A percentile compares a stretch with the other conserved stretches of the same genome.
These are phyloP conservation scores for Babesia caballi DNA, from an alignment of 169 alveolate species.

Conservation along the genomic window DNA sequence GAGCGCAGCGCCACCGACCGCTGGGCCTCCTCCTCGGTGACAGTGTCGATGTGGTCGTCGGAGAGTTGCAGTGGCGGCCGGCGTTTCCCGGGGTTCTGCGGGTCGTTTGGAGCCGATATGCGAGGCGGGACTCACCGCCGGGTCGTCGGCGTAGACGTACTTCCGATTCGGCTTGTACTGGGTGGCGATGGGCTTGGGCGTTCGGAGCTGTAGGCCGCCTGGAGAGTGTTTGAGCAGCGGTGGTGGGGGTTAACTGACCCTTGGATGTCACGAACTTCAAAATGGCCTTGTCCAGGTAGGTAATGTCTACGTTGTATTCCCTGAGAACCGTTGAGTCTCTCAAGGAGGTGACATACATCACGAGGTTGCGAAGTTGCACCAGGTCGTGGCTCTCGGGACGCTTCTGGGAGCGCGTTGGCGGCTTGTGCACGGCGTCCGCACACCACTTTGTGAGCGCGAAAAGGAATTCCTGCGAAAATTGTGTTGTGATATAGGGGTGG, in stretches of 20 bases:
- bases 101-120: neutral
- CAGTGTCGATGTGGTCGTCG: constrained; percentile 4
- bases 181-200: constrained; percentile 64
- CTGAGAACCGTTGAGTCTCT: neutral
- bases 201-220: constrained; percentile 54
- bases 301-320: constrained; percentile 52
- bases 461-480: constrained; percentile 51
- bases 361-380: constrained; percentile 65
- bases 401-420: constrained; percentile 73
- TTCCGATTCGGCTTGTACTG: constrained; percentile 60
- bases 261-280: constrained; percentile 63
- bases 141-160: constrained; percentile 53
- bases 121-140: neutral
- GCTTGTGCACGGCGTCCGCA: constrained; percentile 71
- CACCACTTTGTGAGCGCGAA: constrained; percentile 76
- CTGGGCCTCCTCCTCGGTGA: constrained; percentile 20
- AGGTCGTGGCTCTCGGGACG: constrained; percentile 72
- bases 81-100: constrained; percentile 42
- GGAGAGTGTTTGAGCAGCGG: neutral
- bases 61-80: constrained; percentile 19
- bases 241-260: constrained; percentile 5
- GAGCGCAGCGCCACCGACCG: neutral
- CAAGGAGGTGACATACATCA: constrained; percentile 25
- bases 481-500: neutral
- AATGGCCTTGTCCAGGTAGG: constrained; percentile 60